phyloP scores from a whole-genome alignment of 2,329 filamentous ascomycete genomes.

The Kalaharituber pfeilii region DNA sequence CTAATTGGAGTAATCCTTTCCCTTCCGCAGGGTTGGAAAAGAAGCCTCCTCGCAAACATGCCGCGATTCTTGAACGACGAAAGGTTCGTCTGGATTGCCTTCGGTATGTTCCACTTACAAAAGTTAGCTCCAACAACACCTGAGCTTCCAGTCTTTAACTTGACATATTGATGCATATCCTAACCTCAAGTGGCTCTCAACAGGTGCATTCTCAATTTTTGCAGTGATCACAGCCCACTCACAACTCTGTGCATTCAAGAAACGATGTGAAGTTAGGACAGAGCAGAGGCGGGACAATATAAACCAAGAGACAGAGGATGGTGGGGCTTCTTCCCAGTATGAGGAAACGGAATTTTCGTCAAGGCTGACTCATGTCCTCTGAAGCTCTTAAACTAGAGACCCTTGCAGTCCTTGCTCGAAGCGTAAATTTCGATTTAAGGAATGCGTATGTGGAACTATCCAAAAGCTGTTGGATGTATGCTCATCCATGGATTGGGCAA shows the following conservation, averaged over 20 bases:
- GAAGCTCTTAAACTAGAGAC: slow-evolving; percentile 18
- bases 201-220: slow-evolving; percentile 12
- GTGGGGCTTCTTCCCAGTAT: slow-evolving; percentile 7
- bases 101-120: background rate
- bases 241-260: slow-evolving; percentile 13
- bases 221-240: slow-evolving; percentile 10
- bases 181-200: background rate
- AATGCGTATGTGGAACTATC: slow-evolving; percentile 13
- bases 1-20: too few species aligned
- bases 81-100: background rate
- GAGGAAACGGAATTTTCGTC: too few species aligned
- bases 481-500: too few species aligned
- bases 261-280: slow-evolving; percentile 12
- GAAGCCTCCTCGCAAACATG: too few species aligned
- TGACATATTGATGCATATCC: background rate
- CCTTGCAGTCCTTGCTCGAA: slow-evolving; percentile 13
- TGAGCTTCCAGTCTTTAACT: background rate
- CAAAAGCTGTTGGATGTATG: too few species aligned
- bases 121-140: background rate
- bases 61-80: background rate
- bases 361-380: too few species aligned
- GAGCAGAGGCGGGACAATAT: slow-evolving; percentile 10
- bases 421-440: slow-evolving; percentile 16
- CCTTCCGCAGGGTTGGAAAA: too few species aligned
- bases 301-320: slow-evolving; percentile 17